Conservation (phyloP, 768 basidiomycete genomes). For the Amanita polypyramis region DNA sequence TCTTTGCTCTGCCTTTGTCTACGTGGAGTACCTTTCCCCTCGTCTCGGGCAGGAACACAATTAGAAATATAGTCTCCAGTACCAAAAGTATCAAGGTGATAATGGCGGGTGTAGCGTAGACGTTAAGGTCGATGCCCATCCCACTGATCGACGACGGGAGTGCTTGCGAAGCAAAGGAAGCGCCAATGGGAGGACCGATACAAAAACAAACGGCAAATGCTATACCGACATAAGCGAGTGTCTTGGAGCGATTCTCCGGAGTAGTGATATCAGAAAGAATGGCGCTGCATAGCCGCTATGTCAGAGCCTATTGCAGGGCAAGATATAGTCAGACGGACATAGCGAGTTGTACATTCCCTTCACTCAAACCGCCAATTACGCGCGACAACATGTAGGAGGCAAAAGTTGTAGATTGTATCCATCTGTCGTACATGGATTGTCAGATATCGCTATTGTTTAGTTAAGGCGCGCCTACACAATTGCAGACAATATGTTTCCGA, state of each 20-base stretch:
- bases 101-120: constrained; percentile 85
- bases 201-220: constrained; percentile 95
- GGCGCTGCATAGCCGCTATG: constrained; percentile 40
- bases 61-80: constrained; percentile 73
- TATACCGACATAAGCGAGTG: constrained; percentile 88
- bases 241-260: constrained; percentile 68
- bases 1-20: constrained; percentile 10
- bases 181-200: constrained; percentile 89
- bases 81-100: constrained; percentile 71
- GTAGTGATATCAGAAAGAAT: constrained; percentile 89
- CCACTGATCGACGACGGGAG: constrained; percentile 47
- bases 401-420: constrained; percentile 86
- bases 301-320: not conserved
- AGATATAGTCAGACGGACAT: constrained; percentile 49
- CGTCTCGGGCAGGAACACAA: constrained; percentile 77
- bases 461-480: constrained; percentile 46
- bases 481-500: constrained; percentile 90
- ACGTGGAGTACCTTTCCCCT: constrained; percentile 31
- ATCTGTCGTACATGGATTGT: constrained; percentile 32
- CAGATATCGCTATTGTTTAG: not conserved
- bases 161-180: constrained; percentile 88
- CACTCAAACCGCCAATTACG: constrained; percentile 85
- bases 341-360: constrained; percentile 95
- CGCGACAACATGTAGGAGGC: constrained; percentile 85
- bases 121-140: constrained; percentile 61